Evolutionary conservation across 331 rosid species (phyloP).

Genomic region (Quercus phellos): DNA sequence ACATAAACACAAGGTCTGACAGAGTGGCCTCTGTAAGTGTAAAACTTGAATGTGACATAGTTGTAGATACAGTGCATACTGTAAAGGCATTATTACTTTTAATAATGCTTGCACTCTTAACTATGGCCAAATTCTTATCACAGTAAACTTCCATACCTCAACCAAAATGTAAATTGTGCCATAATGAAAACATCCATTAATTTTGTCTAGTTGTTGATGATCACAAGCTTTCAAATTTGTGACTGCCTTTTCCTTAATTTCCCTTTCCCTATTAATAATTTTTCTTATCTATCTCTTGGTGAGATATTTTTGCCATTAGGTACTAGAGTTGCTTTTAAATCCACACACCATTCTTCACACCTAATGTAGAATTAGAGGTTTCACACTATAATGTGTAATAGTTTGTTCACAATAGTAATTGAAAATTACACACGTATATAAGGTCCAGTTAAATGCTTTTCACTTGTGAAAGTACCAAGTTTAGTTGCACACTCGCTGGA

Average conservation of each 20-base stretch:
- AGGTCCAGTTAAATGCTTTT: neutral
- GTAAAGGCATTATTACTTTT: too few relatives aligned
- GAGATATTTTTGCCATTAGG: neutral
- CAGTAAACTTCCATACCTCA: neutral
- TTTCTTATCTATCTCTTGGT: neutral
- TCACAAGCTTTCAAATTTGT: neutral
- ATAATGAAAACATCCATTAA: too few relatives aligned
- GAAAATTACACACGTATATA: neutral
- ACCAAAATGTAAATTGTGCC: too few relatives aligned
- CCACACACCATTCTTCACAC: too few relatives aligned
- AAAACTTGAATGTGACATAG: neutral
- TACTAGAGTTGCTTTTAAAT: neutral
- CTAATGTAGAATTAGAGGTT: neutral
- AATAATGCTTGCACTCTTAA: too few relatives aligned
- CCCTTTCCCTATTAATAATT: neutral
- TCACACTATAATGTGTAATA: neutral
- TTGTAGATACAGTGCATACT: neutral
- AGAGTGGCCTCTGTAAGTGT: neutral
- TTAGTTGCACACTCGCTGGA: neutral
- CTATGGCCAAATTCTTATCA: neutral
- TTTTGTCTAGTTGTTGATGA: neutral
- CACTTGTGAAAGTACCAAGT: neutral
- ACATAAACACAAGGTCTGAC: neutral
- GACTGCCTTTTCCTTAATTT: neutral
- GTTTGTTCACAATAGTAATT: neutral